Percentiles rank a stretch among this genome's conserved stretches.
These are phyloP conservation scores for Tagetes patula DNA, from an alignment of 129 eudicot species.

Conservation along the genomic window DNA sequence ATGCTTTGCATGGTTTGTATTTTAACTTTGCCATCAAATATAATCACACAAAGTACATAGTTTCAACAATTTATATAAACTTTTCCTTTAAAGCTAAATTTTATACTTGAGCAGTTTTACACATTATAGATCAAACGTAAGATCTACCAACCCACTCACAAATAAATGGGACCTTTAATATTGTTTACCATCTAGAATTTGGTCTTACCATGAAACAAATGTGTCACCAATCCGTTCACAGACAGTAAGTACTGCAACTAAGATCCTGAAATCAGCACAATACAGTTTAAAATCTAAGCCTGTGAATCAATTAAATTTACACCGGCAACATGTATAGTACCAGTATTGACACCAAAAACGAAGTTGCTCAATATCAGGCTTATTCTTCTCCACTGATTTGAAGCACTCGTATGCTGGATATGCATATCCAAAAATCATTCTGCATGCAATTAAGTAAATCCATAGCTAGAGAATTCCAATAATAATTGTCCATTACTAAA, in stretches of 20 bases:
- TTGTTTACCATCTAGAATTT: neutral
- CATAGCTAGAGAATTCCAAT: neutral
- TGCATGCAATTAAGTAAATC: conserved; percentile 28
- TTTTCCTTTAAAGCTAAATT: neutral
- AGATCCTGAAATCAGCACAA: conserved; percentile 63
- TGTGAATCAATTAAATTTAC: neutral
- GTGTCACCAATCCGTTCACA: conserved; percentile 82
- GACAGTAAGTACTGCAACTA: conserved; percentile 80
- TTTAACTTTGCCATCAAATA: neutral
- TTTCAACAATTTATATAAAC: neutral
- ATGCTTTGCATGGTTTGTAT: no score
- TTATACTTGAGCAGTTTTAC: neutral
- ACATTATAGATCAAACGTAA: neutral
- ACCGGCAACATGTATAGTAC: conserved; percentile 32
- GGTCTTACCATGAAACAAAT: conserved; percentile 76
- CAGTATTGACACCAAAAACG: conserved; percentile 98
- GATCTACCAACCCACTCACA: neutral
- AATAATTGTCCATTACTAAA: conserved; percentile 6
- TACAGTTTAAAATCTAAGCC: conserved; percentile 13
- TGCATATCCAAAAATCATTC: conserved; percentile 90
- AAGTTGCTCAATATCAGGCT: conserved; percentile 78
- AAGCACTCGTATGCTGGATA: conserved; percentile 95
- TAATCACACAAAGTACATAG: neutral
- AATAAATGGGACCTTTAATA: neutral
- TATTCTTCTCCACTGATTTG: conserved; percentile 82